Conservation (phyloP, 2,329 filamentous ascomycete species). For the Sporothrix euskadiensis region DNA sequence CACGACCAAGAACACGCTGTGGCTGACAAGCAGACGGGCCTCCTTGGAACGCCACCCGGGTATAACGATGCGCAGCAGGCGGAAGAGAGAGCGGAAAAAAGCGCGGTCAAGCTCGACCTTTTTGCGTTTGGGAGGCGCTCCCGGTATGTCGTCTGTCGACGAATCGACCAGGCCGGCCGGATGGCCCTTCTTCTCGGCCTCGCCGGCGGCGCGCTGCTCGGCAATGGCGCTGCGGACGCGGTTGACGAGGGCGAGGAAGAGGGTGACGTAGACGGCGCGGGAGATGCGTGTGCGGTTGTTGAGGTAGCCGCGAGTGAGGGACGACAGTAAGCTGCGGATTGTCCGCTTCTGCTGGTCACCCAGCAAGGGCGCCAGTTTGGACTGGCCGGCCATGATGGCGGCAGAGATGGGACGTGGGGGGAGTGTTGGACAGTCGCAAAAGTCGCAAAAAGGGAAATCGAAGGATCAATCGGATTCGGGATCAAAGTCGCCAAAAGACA, state of each 20-base stretch:
- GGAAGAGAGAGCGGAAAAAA: slow-evolving; percentile 70
- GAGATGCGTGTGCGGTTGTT: slow-evolving; percentile 80
- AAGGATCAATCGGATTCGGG: not conserved
- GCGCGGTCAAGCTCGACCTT: slow-evolving; percentile 93
- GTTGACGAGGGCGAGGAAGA: slow-evolving; percentile 78
- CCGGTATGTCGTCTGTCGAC: not conserved
- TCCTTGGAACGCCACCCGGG: slow-evolving; percentile 90
- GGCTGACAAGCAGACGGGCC: slow-evolving; percentile 78
- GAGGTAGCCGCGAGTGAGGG: slow-evolving; percentile 72
- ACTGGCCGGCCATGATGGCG: slow-evolving; percentile 55
- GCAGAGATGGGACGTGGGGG: not conserved
- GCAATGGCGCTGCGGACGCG: slow-evolving; percentile 88
- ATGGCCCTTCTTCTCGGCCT: slow-evolving; percentile 29
- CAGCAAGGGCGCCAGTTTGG: slow-evolving; percentile 62
- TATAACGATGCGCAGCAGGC: slow-evolving; percentile 81
- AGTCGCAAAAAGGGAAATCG: not conserved
- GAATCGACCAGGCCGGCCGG: not conserved
- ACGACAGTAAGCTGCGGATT: slow-evolving; percentile 63
- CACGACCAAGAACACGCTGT: slow-evolving; percentile 89
- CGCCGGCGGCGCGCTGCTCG: slow-evolving; percentile 67
- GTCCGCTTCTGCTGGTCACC: slow-evolving; percentile 57
- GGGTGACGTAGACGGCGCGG: slow-evolving; percentile 76
- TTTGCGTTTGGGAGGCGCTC: slow-evolving; percentile 54
- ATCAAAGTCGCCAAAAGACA: not conserved
- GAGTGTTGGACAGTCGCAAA: not conserved